Evolutionary conservation across 2,329 filamentous ascomycete genomes (phyloP).

Genomic region (Annulohypoxylon truncatum): DNA sequence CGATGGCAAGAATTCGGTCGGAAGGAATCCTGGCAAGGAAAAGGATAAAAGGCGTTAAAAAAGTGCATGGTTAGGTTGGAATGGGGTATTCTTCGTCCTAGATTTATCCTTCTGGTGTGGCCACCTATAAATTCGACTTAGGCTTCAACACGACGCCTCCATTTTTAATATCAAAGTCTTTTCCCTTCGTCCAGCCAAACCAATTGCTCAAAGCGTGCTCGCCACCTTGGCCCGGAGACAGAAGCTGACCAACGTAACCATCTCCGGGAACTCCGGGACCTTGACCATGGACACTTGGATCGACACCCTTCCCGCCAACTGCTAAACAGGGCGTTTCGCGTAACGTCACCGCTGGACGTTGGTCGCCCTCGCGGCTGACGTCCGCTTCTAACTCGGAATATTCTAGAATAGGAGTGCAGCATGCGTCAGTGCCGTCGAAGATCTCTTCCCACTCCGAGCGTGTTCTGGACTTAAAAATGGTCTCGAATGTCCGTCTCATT

Average conservation of each 20-base stretch:
- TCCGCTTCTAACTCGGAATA: conserved; percentile 61
- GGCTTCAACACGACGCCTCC: conserved; percentile 69
- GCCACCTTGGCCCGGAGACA: conserved; percentile 78
- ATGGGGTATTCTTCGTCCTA: conserved; percentile 7
- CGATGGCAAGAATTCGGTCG: neutral
- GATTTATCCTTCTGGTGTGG: conserved; percentile 1
- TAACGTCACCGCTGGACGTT: conserved; percentile 77
- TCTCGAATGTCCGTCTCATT: conserved; percentile 70
- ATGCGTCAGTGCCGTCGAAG: conserved; percentile 93
- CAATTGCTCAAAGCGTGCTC: conserved; percentile 76
- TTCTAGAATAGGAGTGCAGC: conserved; percentile 86
- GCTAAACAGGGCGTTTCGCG: conserved; percentile 75
- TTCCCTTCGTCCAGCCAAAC: conserved; percentile 80
- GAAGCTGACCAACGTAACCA: conserved; percentile 71
- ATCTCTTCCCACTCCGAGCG: conserved; percentile 83
- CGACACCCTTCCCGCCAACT: conserved; percentile 60
- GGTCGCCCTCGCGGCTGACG: conserved; percentile 69
- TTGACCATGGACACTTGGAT: conserved; percentile 65
- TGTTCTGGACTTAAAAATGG: conserved; percentile 75
- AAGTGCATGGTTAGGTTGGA: conserved; percentile 12
- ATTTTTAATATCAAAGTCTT: conserved; percentile 74
- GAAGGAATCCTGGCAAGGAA: neutral
- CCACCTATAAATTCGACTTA: conserved; percentile 56
- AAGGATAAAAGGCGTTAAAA: conserved; percentile 16
- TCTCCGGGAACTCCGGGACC: conserved; percentile 72